Evolutionary conservation across 1,284 basidiomycete genomes (phyloP).

Genomic region (Peniophora sp.): DNA sequence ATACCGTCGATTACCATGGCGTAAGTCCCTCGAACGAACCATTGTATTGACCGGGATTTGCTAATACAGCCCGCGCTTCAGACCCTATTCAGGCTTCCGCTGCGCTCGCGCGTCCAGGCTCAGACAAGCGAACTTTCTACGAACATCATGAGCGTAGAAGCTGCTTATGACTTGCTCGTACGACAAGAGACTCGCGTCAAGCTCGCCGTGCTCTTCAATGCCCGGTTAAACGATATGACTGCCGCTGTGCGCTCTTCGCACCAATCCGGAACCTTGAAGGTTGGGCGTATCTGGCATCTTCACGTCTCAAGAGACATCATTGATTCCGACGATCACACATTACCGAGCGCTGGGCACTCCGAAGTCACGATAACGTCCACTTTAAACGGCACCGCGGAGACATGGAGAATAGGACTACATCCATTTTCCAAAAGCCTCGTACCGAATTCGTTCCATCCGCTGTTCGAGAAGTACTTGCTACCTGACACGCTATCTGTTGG

Average conservation of each 20-base stretch:
- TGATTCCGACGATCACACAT: not conserved
- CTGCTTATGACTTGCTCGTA: slow-evolving; percentile 8
- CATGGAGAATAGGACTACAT: not conserved
- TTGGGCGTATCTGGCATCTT: not conserved
- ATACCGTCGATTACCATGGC: slow-evolving; percentile 24
- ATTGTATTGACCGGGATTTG: too few relatives aligned
- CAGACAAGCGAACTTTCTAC: slow-evolving; percentile 7
- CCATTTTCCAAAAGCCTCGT: not conserved
- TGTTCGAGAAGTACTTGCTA: not conserved
- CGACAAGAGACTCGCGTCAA: slow-evolving; percentile 1
- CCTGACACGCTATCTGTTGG: not conserved
- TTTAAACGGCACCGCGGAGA: not conserved
- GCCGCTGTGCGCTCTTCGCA: not conserved
- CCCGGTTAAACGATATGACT: not conserved
- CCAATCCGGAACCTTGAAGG: not conserved
- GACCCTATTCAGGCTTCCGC: slow-evolving; percentile 42
- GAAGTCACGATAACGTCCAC: not conserved
- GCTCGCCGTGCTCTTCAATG: not conserved
- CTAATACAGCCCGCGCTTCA: slow-evolving; percentile 12
- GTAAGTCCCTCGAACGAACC: slow-evolving; percentile 23
- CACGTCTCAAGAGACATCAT: not conserved
- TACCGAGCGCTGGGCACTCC: not conserved
- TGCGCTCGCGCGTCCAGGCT: slow-evolving; percentile 18
- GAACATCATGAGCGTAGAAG: not conserved
- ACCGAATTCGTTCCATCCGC: not conserved